Evolutionary conservation across 192 early-diverging fungal species (phyloP).

Genomic region (Linderina pennispora): DNA sequence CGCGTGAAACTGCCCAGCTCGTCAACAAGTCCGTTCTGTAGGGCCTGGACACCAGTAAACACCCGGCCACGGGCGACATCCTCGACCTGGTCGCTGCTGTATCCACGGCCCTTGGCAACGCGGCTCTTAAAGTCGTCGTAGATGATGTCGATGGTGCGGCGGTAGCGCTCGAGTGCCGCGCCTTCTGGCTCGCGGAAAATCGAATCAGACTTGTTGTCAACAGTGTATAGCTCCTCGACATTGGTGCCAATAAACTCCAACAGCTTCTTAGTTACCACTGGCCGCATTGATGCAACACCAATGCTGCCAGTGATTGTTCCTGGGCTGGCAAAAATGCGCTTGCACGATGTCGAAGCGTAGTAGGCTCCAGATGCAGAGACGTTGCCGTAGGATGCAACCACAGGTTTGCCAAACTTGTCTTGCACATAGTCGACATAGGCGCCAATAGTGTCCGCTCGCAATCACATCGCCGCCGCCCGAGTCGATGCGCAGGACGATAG

Average conservation of each 20-base stretch:
- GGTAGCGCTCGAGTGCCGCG: constrained; percentile 42
- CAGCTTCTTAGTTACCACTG: constrained; percentile 50
- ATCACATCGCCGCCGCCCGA: constrained; percentile 63
- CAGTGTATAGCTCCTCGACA: constrained; percentile 49
- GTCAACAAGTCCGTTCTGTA: constrained; percentile 55
- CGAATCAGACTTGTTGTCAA: constrained; percentile 46
- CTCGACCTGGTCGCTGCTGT: constrained; percentile 48
- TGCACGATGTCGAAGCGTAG: constrained; percentile 50
- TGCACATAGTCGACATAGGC: constrained; percentile 53
- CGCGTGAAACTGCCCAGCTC: constrained; percentile 50
- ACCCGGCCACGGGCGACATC: constrained; percentile 57
- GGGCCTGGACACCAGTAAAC: constrained; percentile 56
- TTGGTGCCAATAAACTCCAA: constrained; percentile 56
- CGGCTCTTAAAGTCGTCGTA: constrained; percentile 53
- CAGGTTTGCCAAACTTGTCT: constrained; percentile 52
- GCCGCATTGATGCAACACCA: constrained; percentile 56
- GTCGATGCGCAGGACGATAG: constrained; percentile 64
- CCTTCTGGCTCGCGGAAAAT: constrained; percentile 46
- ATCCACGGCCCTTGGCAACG: constrained; percentile 53
- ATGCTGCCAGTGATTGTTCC: constrained; percentile 69
- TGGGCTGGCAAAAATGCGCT: constrained; percentile 56
- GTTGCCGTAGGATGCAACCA: constrained; percentile 62
- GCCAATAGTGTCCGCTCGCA: constrained; percentile 61
- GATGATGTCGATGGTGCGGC: constrained; percentile 39
- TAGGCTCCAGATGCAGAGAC: constrained; percentile 53